Percentiles rank a stretch among this genome's conserved stretches.
These are phyloP conservation scores for Penicillium diatomitis DNA, from an alignment of 495 filamentous ascomycete species.

Conservation along the genomic window DNA sequence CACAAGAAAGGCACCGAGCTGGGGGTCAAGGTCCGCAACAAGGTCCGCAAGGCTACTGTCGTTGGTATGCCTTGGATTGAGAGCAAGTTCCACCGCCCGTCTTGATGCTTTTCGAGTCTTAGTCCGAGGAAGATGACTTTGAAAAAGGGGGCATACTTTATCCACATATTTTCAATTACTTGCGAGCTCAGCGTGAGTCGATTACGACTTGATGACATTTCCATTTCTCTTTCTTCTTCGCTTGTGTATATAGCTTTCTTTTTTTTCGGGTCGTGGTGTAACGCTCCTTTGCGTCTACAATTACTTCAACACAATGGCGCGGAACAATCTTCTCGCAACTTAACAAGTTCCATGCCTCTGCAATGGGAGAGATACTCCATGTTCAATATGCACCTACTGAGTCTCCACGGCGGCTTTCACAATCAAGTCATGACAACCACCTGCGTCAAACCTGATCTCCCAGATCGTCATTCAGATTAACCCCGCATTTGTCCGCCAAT, in stretches of 20 bases:
- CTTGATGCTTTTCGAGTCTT: background rate
- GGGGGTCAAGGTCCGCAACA: conserved; percentile 70
- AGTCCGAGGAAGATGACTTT: background rate
- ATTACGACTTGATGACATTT: too few species aligned
- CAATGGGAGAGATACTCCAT: too few species aligned
- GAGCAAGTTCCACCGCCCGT: conserved; percentile 58
- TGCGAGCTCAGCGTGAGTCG: background rate
- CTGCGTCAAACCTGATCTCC: too few species aligned
- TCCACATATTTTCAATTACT: background rate
- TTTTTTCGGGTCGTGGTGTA: too few species aligned
- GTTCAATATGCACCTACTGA: too few species aligned
- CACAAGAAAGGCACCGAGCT: conserved; percentile 86
- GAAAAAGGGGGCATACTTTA: background rate
- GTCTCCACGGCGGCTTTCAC: background rate
- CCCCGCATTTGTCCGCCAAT: background rate
- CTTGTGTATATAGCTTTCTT: too few species aligned
- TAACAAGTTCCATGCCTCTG: too few species aligned
- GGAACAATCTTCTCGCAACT: too few species aligned
- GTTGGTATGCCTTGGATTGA: conserved; percentile 92
- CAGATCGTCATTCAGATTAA: too few species aligned
- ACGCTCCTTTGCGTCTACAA: too few species aligned
- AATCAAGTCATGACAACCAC: background rate
- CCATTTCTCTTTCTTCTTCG: too few species aligned
- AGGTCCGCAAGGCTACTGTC: conserved; percentile 67
- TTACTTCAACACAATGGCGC: too few species aligned